Base-by-base conservation (phyloP, 257 asterid genomes). In the Ehretia macrophylla region DNA sequence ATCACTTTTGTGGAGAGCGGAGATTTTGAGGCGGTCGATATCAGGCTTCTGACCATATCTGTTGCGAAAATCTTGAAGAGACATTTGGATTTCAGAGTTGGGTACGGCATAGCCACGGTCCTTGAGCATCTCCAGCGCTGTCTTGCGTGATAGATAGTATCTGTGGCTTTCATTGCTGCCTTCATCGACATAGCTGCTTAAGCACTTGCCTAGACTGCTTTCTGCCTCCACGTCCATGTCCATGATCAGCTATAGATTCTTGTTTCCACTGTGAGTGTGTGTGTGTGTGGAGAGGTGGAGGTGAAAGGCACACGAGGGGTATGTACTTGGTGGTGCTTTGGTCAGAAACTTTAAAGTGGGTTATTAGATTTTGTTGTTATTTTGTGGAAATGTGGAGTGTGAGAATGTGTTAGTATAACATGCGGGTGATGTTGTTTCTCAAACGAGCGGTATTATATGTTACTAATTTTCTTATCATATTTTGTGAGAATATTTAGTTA, bases 31-130 rank as follows among this genome's bases (percentile, higher is more conserved):
- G 21, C 67, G 72, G 0, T 76, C 85, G 32, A 55, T 18, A 17
- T 74, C 88, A 13, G 88, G 93, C 12, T 1, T 45, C 35, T 78
- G 72, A 1, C 95, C 88, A 20, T 75, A 75, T 69, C 72, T 83
- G 1, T 55, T 61, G 1, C 97, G 85, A 56, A 92, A 92, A 3
- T 83, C 85, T 20, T 75, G 68, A 23, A 92, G 85, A 16, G 95
- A 65, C 11, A 83, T n/a, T 13, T 77, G 88, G 56, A 88, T 77
- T 22, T 88, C 97, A 0, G 83, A 58, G 56, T 19, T 64, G 59
- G 95, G 96, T 14, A 88, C 86, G 11, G 85, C 82, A 60, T 77
- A 92, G 23, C 97, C 99, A 45, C 99, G 93, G 47, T 92, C 97
- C 70, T 72, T 84, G 8, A 92, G 96, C 99, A 92, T 92, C 62